A percentile compares a stretch with the other conserved stretches of the same genome.
Conservation (phyloP, 2,329 filamentous ascomycete species). For the Venturiaceae sp. region DNA sequence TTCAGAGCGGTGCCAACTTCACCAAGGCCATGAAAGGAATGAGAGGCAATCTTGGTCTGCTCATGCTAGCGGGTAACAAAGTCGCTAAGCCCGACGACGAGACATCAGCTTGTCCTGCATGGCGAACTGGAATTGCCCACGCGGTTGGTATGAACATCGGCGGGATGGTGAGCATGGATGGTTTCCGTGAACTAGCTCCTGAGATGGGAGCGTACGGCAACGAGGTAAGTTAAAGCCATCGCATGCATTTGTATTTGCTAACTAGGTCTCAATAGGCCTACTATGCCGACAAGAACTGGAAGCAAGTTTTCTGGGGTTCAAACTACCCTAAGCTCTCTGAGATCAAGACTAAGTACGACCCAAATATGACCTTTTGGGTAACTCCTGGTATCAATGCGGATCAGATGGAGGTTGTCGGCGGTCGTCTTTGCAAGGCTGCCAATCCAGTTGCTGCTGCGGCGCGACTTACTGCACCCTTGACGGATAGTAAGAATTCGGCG, state of each 20-base stretch:
- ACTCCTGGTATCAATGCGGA: too few relatives aligned
- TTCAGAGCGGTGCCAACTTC: too few relatives aligned
- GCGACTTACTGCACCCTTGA: not conserved
- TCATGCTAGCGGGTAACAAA: not conserved
- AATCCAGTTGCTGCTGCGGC: not conserved
- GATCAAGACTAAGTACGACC: slow-evolving; percentile 45
- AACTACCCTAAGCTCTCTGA: slow-evolving; percentile 38
- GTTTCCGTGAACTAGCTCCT: not conserved
- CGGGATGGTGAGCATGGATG: not conserved
- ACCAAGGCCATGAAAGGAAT: not conserved
- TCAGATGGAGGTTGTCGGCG: too few relatives aligned
- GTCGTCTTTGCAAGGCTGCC: not conserved
- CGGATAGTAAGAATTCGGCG: too few relatives aligned
- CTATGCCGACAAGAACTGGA: slow-evolving; percentile 20
- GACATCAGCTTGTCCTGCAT: not conserved
- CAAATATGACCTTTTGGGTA: slow-evolving; percentile 44
- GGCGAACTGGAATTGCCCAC: not conserved
- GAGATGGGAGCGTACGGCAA: slow-evolving; percentile 1
- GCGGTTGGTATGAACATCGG: not conserved
- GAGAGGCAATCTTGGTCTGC: not conserved
- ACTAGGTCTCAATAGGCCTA: slow-evolving; percentile 36
- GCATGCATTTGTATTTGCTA: too few relatives aligned
- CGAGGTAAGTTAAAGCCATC: slow-evolving; percentile 4
- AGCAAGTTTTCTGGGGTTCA: slow-evolving; percentile 45
- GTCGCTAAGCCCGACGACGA: not conserved